Evolutionary conservation across 352 stramenopile species (phyloP), one percentile per base, ranked within the genome.

Genomic region (Thalassiosira ordinaria): DNA sequence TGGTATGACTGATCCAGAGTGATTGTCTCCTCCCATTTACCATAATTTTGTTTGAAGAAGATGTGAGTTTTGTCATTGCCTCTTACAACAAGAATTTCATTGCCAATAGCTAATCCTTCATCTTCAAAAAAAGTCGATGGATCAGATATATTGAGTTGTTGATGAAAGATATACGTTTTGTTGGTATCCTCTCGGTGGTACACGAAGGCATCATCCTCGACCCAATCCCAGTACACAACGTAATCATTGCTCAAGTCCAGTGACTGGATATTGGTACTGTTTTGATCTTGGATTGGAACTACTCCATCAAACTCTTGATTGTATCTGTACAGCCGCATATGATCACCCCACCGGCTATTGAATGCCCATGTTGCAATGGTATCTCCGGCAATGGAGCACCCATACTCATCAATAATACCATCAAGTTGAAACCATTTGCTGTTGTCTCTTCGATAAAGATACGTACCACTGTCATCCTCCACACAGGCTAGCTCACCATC

Each of bases 361-460:
- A n/a, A n/a, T n/a, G n/a, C n/a, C n/a, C n/a, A n/a, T n/a, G n/a
- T 22, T 2, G 46, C 46, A 53, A 53, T 53, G 46, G 22, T 22
- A 26, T 53, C 18, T 2, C 46, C 46, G 1, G 46, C 13, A 53
- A 53, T 53, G 46, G 46, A 53, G 46, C 46, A 53, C n/a, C n/a
- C n/a, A 7, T 22, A 26, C 46, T 18, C 6, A 9, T 18, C 46
- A 22, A 27, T 26, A 26, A 53, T 27, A 1, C 13, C 27, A 2
- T 22, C 46, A 26, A 53, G 27, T 53, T 53, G 46, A 9, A 53
- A 8, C 46, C 46, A 53, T 53, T 53, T 53, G 1, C 27, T 53
- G 18, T 18, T 26, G 6, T 53, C 11, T 53, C 46, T 24, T 13
- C 9, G 46, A 26, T 27, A 53, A 53, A 53, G 14, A n/a, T 49